Base-by-base conservation (phyloP, 352 stramenopile species). In the Pythium rishiriense region DNA sequence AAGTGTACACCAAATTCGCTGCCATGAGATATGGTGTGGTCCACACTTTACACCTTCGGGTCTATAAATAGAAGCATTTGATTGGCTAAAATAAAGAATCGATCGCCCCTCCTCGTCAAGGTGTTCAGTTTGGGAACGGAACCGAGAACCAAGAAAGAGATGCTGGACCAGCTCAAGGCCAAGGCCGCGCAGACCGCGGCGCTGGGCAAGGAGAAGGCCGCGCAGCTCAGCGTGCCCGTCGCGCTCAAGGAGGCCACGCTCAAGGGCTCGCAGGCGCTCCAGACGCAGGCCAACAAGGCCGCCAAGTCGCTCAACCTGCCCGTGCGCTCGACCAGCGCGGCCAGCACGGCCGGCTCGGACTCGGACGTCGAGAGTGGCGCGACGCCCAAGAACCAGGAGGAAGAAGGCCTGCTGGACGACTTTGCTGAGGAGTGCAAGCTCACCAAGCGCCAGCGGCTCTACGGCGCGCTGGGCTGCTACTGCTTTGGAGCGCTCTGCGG, bases 391-490 rank as follows among this genome's bases (percentile, higher is more conserved):
- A 87, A 78, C 52, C 81, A 90, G 59, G 83, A 92, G 29, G 76
- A 88, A 48, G 85, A 94, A 60, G 83, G 83, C 0, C 72, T 94
- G 24, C 69, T 94, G 29, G 79, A 87, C 22, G 85, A 91, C 8
- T 71, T 91, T 54, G 73, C 72, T 6, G 68, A 88, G 45, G 76
- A 92, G 62, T 92, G 83, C 64, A 83, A 88, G 9, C 83, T 94
- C 58, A 88, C 81, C 3, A 92, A 92, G 50, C 82, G 83, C 51
- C 83, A 94, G 65, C 73, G 85, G 35, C 81, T 93, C 17, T 90
- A 93, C 65, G 85, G 80, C 25, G 83, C 83, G 3, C 50, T 89
- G 10, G 78, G 74, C 43, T 92, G 82, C 75, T 94, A 94, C 66
- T 49, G 73, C 11, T 85, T 90, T 52, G 84, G 85, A 35, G 74